Base-by-base conservation (phyloP, 2,329 filamentous ascomycete species). In the Fusarium brevicatenulatum region DNA sequence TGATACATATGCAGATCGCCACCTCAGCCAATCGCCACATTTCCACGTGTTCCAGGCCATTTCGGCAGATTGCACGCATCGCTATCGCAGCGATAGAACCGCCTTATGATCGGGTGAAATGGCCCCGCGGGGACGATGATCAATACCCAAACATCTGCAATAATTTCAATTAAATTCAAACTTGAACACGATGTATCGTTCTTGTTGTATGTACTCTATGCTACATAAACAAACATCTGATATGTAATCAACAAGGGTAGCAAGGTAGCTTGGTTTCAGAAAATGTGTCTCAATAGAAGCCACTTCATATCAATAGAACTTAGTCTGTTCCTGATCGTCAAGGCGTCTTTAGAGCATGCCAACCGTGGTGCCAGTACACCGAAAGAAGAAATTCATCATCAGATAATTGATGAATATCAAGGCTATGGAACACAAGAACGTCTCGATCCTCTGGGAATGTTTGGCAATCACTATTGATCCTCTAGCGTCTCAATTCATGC, bases 21-120 rank as follows among this genome's bases (percentile, higher is more conserved):
- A 25, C 25, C 25, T 25, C 25, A 70, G 55, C 72, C 71, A 74
- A 74, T 74, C 43, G 39, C 46, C 32, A 36, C 25, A 47, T 53
- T 42, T 70, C 65, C 57, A 72, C 42, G 32, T 52, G 53, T 56
- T 71, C 71, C 47, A 65, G 47, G 46, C 52, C 63, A 39, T 44
- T 46, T 56, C 58, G 66, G 61, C 52, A 49, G 57, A 71, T 58
- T 66, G 36, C 25, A 46, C 37, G 28, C 66, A 19, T 46, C 2
- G 21, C 28, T n/a, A 58, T 36, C 34, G 34, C 9, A 37, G 36
- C 36, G 18, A 37, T 21, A 18, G 25, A 65, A 49, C 50, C 7
- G 16, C 32, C 61, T 63, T 39, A n/a, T 32, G 36, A 25, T 60
- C 42, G 62, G 68, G 50, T 52, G 56, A 40, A 50, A 34, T 36